Percentiles rank a stretch among this genome's conserved stretches.
These are phyloP conservation scores for Punctularia strigosozonata DNA, from an alignment of 768 basidiomycete species.

Conservation along the genomic window DNA sequence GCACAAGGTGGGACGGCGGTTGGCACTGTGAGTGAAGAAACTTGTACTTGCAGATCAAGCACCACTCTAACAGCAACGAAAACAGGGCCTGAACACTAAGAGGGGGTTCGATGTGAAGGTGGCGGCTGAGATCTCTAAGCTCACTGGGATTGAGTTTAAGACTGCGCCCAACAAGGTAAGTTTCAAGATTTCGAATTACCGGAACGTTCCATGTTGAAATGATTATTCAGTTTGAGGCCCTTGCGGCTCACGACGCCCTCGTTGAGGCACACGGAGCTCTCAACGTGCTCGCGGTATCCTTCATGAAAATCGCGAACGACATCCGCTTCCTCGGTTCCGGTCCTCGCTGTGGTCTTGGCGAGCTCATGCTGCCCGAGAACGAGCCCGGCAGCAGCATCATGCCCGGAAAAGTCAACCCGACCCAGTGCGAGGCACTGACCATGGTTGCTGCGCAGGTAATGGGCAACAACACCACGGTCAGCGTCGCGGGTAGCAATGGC, in stretches of 20 bases:
- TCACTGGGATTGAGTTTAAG: conserved; percentile 85
- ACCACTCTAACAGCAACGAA: conserved; percentile 3
- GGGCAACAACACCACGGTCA: conserved; percentile 91
- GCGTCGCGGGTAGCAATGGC: conserved; percentile 86
- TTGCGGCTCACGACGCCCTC: conserved; percentile 96
- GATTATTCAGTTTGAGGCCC: conserved; percentile 84
- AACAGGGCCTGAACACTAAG: conserved; percentile 90
- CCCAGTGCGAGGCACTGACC: conserved; percentile 96
- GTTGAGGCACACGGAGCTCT: conserved; percentile 96
- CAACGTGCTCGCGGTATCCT: conserved; percentile 89
- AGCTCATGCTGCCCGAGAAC: conserved; percentile 91
- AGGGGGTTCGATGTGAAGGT: conserved; percentile 94
- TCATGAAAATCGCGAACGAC: conserved; percentile 99
- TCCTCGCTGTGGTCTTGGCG: conserved; percentile 94
- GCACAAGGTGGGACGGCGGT: conserved; percentile 99
- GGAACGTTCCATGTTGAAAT: too few relatives aligned
- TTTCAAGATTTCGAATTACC: too few relatives aligned
- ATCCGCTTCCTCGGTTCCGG: conserved; percentile 97
- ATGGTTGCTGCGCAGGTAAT: conserved; percentile 99
- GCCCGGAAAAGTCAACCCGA: conserved; percentile 99
- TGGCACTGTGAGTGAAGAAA: conserved; percentile 61
- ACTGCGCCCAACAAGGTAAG: conserved; percentile 95
- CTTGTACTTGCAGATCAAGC: neutral
- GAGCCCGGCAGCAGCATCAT: conserved; percentile 99
- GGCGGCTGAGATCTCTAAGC: conserved; percentile 81